phyloP scores from a whole-genome alignment of 2,329 filamentous ascomycete genomes.

The Berkeleyomyces rouxiae region DNA sequence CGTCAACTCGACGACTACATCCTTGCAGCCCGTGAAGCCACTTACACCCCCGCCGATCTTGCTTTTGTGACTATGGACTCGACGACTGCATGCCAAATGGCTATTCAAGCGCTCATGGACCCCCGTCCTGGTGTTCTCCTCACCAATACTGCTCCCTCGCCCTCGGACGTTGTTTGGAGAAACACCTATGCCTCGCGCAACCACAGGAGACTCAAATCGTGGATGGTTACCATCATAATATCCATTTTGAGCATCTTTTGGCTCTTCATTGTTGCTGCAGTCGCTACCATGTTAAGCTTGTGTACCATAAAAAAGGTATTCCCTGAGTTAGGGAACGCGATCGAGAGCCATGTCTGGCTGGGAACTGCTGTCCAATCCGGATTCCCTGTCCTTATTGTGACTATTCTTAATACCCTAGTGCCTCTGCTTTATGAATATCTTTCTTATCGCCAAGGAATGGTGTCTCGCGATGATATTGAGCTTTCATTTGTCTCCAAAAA shows the following conservation, averaged over 20 bases:
- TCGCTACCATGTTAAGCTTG: constrained; percentile 66
- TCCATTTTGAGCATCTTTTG: constrained; percentile 72
- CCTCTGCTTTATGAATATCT: constrained; percentile 92
- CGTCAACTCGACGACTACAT: constrained; percentile 65
- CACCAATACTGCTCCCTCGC: constrained; percentile 72
- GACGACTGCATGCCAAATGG: constrained; percentile 85
- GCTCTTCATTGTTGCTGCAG: constrained; percentile 62
- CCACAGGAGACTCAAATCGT: constrained; percentile 59
- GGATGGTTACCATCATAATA: constrained; percentile 72
- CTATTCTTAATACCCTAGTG: constrained; percentile 73
- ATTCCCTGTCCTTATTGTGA: constrained; percentile 69
- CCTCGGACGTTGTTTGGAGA: constrained; percentile 83
- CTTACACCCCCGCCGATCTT: constrained; percentile 62
- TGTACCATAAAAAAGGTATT: constrained; percentile 62
- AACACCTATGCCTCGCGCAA: constrained; percentile 75
- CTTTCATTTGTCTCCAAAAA: constrained; percentile 94
- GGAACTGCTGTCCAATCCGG: constrained; percentile 72
- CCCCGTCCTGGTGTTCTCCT: constrained; percentile 73
- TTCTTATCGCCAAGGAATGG: constrained; percentile 82
- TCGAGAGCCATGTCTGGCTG: constrained; percentile 52
- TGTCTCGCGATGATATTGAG: constrained; percentile 86
- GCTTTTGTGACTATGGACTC: constrained; percentile 98
- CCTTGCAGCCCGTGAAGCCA: constrained; percentile 48
- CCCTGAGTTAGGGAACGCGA: constrained; percentile 49
- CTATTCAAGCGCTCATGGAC: constrained; percentile 84